phyloP scores from a whole-genome alignment of 2,329 filamentous ascomycete genomes.

The Rugonectria rugulosa region DNA sequence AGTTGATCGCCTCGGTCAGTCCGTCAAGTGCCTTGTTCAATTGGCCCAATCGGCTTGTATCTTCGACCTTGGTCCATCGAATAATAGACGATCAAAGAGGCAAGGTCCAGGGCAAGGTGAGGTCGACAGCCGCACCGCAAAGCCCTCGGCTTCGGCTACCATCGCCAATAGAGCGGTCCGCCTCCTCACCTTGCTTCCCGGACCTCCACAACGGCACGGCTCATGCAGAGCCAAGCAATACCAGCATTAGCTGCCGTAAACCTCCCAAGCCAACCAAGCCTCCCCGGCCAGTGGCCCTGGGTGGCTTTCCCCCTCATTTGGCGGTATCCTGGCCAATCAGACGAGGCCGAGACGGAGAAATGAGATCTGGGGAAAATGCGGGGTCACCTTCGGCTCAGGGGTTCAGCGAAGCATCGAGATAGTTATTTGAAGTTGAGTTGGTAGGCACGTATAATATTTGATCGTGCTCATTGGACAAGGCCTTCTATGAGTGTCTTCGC shows the following conservation, averaged over 20 bases:
- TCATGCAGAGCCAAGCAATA: slow-evolving; percentile 2
- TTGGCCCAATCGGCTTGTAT: no score
- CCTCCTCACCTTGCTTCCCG: no score
- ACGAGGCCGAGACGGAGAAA: background rate
- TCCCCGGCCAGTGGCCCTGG: no score
- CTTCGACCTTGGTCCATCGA: no score
- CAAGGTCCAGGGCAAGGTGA: no score
- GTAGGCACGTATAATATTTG: background rate
- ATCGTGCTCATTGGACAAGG: no score
- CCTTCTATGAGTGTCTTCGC: no score
- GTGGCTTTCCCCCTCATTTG: slow-evolving; percentile 29
- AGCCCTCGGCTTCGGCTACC: slow-evolving; percentile 32
- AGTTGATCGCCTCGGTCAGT: no score
- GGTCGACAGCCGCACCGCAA: background rate
- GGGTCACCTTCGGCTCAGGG: slow-evolving; percentile 21
- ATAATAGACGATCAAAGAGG: no score
- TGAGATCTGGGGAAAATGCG: slow-evolving; percentile 40
- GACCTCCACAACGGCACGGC: slow-evolving; percentile 26
- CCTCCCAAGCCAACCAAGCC: background rate
- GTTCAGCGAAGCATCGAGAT: background rate
- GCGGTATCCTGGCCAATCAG: slow-evolving; percentile 30
- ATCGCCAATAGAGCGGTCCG: slow-evolving; percentile 19
- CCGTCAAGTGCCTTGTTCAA: no score
- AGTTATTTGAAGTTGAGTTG: background rate
- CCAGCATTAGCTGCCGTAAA: no score